Base-by-base conservation (phyloP, 192 early-diverging fungal species). In the Backusella tuberculispora region DNA sequence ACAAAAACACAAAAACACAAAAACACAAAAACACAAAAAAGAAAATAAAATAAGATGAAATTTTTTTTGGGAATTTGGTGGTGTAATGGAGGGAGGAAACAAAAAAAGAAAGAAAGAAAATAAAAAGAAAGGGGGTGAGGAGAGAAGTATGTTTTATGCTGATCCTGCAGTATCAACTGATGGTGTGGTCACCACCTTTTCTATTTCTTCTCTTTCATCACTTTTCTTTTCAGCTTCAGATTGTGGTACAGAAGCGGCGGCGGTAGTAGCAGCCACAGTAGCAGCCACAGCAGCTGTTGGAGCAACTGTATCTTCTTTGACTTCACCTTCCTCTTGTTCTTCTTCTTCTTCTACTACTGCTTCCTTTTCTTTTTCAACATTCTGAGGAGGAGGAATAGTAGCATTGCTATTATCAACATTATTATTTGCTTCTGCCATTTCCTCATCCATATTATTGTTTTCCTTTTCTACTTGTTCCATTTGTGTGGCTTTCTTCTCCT, bases 261-360 rank as follows among this genome's bases (percentile, higher is more conserved):
- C 69, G 14, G 66, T 37, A 1, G 75, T 5, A 45, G 75, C 63
- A 29, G 47, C 75, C 19, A 56, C 56, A 5, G 50, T 69, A 19
- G 66, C 74, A 47, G 68, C 74, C 7, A 46, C 69, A 38, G 69
- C 60, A 71, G 60, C 70, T 4, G 53, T 45, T 45, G 66, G 29
- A 26, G 34, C 47, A 34, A 69, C 74, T 6, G 37, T 48, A 13
- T 48, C 73, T 41, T 75, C 74, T 5, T 66, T 69, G 1, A 47
- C 44, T 37, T 69, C 74, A 19, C 66, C 74, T 29, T 69, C 72
- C 37, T 73, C 72, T 38, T 73, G 63, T 29, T 73, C 72, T 6
- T 8, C 41, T 4, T 24, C 71, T 26, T 60, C 71, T 1, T 46
- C 71, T 41, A 43, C 48, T 45, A 63, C 72, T 12, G 47, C 47